Base-by-base conservation (phyloP, 768 basidiomycete genomes). In the Rhizopogon sp. region DNA sequence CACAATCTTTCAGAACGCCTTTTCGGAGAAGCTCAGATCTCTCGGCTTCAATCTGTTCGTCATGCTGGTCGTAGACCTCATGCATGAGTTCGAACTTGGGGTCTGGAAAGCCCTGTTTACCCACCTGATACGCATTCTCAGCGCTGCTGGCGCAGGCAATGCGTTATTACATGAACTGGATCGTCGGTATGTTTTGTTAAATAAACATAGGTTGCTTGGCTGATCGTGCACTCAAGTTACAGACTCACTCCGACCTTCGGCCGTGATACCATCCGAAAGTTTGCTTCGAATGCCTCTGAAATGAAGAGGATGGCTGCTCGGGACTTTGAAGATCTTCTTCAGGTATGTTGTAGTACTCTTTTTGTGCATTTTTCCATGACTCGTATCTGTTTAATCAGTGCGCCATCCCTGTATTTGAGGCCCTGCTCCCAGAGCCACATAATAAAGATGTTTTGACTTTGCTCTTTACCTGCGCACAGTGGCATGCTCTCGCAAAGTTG, bases 251-350 rank as follows among this genome's bases (percentile, higher is more conserved):
- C 67, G 1, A 59, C 60, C 16, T 71, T 71, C 49, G 64, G 69
- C 0, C 31, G 55, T 2, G 41, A 51, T 3, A 66, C 65, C 1
- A 66, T 70, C 9, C 47, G 66, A 13, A 52, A 54, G 3, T 70
- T 70, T 37, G 16, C n/a, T 3, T 29, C 33, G 6, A 68, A 70
- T 43, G 52, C 58, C 0, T 60, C 58, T 1, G 61, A 60, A 20
- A 43, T 66, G 55, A 62, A 63, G 56, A 55, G 60, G 40, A 39
- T 65, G 46, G 55, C 60, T 8, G 60, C 60, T 13, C 58, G 65
- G 14, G 68, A 76, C 47, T 74, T 63, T 55, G 70, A 74, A 42
- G 73, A 74, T 43, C 56, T 74, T 11, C 54, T 74, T 0, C 72
- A 73, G 58, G 69, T 62, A 44, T 20, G 49, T 3, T 2, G 14